Percentiles rank a stretch among this genome's conserved stretches.
Conservation (phyloP, 2,329 filamentous ascomycete genomes). For the Aspergillus sp. region DNA sequence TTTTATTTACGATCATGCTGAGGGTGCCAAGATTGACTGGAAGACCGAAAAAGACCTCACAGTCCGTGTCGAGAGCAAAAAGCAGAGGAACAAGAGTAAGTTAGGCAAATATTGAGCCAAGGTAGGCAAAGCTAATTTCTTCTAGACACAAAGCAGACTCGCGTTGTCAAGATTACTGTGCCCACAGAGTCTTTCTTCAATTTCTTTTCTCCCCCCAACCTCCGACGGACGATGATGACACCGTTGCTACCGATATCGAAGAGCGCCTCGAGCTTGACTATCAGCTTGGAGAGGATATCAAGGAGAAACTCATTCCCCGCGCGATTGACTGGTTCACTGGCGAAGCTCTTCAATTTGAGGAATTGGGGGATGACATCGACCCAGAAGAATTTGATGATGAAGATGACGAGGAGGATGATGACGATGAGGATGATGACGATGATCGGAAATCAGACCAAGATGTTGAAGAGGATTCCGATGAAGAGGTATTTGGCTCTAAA, state of each 20-base stretch:
- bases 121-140: conserved; percentile 5
- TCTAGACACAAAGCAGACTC: conserved; percentile 95
- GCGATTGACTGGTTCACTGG: conserved; percentile 99
- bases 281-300: conserved; percentile 98
- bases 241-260: conserved; percentile 85
- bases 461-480: conserved; percentile 58
- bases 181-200: conserved; percentile 98
- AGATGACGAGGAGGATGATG: conserved; percentile 87
- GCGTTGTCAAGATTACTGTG: conserved; percentile 98
- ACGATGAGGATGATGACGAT: conserved; percentile 82
- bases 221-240: conserved; percentile 64
- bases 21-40: conserved; percentile 98
- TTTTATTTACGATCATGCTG: conserved; percentile 98
- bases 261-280: conserved; percentile 97
- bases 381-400: conserved; percentile 83
- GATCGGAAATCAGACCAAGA: conserved; percentile 61
- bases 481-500: conserved; percentile 35
- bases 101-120: conserved; percentile 4
- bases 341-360: conserved; percentile 94
- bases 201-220: conserved; percentile 94
- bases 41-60: conserved; percentile 90
- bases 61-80: conserved; percentile 95
- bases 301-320: conserved; percentile 98
- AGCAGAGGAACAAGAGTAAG: conserved; percentile 99
- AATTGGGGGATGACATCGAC: conserved; percentile 79